Percentiles rank a stretch among this genome's conserved stretches.
These are phyloP conservation scores for Porphyridium purpureum DNA, from an alignment of 23 red algal genomes.

Conservation along the genomic window DNA sequence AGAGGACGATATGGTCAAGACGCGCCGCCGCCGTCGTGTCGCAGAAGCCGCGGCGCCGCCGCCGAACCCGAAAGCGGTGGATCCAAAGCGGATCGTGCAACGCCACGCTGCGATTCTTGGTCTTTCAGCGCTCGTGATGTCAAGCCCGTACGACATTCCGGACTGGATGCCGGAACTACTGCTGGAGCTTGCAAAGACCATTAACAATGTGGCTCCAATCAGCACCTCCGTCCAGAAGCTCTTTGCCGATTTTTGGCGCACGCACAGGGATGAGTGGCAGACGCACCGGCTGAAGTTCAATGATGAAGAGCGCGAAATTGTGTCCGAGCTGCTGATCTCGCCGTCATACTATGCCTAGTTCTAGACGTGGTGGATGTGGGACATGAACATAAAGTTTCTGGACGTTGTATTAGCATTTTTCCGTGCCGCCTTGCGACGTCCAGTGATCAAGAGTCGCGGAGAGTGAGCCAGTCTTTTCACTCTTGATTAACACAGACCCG, in stretches of 20 bases:
- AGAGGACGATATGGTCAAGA: too few species aligned
- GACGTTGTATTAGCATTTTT: too few species aligned
- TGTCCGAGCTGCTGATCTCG: slow-evolving; percentile 63
- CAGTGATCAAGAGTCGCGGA: too few species aligned
- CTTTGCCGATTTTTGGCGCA: slow-evolving; percentile 86
- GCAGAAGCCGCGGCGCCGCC: too few species aligned
- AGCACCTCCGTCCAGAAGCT: slow-evolving; percentile 45
- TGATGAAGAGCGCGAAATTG: slow-evolving; percentile 52
- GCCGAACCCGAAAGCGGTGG: too few species aligned
- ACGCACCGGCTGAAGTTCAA: slow-evolving; percentile 36
- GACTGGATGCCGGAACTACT: slow-evolving; percentile 65
- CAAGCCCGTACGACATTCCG: slow-evolving; percentile 55
- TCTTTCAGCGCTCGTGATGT: slow-evolving; percentile 39
- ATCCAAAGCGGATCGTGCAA: not conserved
- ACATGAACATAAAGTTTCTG: too few species aligned
- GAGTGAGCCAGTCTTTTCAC: too few species aligned
- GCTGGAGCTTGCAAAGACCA: slow-evolving; percentile 48
- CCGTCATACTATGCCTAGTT: slow-evolving; percentile 78
- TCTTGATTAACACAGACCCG: too few species aligned
- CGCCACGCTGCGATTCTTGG: slow-evolving; percentile 68
- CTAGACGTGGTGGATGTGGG: too few species aligned
- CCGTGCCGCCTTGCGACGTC: too few species aligned
- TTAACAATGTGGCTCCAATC: slow-evolving; percentile 71
- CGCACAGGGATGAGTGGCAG: slow-evolving; percentile 80
- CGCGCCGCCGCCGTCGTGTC: too few species aligned